Percentiles rank a stretch among this genome's conserved stretches.
phyloP scores from a whole-genome alignment of 441 rosid genomes.

The Euphorbia corollata region DNA sequence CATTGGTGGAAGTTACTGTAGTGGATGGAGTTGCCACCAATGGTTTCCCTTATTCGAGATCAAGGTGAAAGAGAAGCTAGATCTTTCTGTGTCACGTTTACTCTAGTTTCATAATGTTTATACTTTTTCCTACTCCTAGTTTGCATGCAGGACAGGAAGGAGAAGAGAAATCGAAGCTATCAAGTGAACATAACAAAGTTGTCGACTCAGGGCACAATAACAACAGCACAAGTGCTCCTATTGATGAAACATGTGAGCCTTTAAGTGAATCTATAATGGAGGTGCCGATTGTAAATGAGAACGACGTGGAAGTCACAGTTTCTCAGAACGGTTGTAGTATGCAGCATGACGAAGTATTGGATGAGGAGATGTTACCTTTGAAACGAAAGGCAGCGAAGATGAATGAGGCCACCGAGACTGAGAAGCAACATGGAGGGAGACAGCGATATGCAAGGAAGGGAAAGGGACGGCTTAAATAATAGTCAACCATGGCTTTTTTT shows the following conservation, averaged over 20 bases:
- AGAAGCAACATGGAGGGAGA: constrained; percentile 39
- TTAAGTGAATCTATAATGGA: constrained; percentile 40
- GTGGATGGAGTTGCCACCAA: constrained; percentile 29
- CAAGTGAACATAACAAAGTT: constrained; percentile 26
- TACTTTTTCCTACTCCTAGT: constrained; percentile 26
- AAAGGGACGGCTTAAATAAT: constrained; percentile 41
- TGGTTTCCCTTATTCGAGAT: constrained; percentile 44
- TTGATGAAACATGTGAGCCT: constrained; percentile 25
- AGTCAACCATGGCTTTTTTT: background rate
- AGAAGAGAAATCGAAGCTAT: constrained; percentile 19
- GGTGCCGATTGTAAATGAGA: constrained; percentile 22
- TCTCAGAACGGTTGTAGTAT: constrained; percentile 51
- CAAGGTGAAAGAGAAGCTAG: constrained; percentile 32
- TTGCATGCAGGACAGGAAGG: constrained; percentile 30
- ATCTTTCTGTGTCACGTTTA: background rate
- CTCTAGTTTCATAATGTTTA: background rate
- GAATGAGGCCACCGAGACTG: constrained; percentile 23
- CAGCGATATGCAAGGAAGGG: constrained; percentile 35
- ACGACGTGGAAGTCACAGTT: constrained; percentile 24
- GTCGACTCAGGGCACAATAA: constrained; percentile 21
- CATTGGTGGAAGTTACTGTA: constrained; percentile 32
- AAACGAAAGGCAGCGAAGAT: constrained; percentile 30
- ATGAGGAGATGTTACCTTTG: constrained; percentile 27
- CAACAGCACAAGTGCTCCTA: constrained; percentile 5
- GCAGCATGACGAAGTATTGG: constrained; percentile 36